phyloP scores from a whole-genome alignment of 345 rosid species.

The Linum lewisii region DNA sequence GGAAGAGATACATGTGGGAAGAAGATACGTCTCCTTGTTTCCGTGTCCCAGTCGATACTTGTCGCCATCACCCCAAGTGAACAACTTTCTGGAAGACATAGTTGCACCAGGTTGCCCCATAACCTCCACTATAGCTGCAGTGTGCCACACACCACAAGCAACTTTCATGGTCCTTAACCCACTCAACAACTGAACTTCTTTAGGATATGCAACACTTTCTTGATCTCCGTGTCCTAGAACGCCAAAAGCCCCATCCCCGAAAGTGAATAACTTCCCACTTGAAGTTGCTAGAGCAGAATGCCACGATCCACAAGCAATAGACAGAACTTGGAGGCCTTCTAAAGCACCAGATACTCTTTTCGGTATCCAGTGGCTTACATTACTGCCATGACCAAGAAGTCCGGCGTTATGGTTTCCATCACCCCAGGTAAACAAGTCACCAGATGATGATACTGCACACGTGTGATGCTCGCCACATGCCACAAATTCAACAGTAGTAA shows the following conservation, averaged over 20 bases:
- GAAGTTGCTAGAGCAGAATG: constrained; percentile 84
- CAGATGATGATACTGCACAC: constrained; percentile 70
- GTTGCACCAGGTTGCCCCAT: constrained; percentile 48
- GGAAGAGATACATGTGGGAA: constrained; percentile 77
- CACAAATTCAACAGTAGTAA: constrained; percentile 60
- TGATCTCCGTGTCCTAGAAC: constrained; percentile 87
- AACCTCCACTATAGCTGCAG: constrained; percentile 87
- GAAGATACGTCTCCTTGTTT: constrained; percentile 65
- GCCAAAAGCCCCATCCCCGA: constrained; percentile 91
- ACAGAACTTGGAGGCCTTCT: constrained; percentile 86
- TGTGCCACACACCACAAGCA: constrained; percentile 96
- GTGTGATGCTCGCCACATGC: constrained; percentile 87
- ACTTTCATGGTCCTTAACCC: constrained; percentile 76
- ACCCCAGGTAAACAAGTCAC: constrained; percentile 89
- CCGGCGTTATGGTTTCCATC: constrained; percentile 80
- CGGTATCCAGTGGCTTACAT: constrained; percentile 87
- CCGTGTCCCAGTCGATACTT: constrained; percentile 87
- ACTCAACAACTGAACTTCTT: constrained; percentile 56
- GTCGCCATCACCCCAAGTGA: constrained; percentile 98
- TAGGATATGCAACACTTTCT: constrained; percentile 59
- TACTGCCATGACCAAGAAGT: constrained; percentile 79
- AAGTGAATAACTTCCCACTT: constrained; percentile 79
- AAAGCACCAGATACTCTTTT: constrained; percentile 72
- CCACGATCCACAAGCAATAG: constrained; percentile 89
- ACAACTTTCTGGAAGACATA: constrained; percentile 56